Percentiles rank a stretch among this genome's conserved stretches.
Conservation (phyloP, 768 basidiomycete genomes). For the Crepidotus variabilis region DNA sequence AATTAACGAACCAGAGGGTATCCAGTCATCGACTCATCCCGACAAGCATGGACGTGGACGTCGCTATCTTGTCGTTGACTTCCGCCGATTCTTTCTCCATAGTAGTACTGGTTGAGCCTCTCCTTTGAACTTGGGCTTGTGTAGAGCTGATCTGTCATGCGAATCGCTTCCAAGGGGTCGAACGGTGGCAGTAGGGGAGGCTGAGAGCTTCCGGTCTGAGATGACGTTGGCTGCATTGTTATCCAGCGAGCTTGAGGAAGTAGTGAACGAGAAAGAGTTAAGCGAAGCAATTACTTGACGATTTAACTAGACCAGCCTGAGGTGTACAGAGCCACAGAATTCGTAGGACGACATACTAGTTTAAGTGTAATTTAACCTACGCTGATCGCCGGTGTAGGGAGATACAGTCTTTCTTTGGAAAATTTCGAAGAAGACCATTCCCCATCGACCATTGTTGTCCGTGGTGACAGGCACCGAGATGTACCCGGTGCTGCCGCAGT, state of each 20-base stretch:
- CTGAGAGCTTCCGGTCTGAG: background rate
- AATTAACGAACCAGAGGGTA: slow-evolving; percentile 42
- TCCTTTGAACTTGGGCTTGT: slow-evolving; percentile 26
- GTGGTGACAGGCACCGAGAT: background rate
- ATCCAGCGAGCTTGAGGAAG: too few species aligned
- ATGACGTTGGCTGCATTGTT: slow-evolving; percentile 1
- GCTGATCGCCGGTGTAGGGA: background rate
- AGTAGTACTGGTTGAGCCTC: slow-evolving; percentile 69
- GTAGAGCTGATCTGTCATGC: slow-evolving; percentile 37
- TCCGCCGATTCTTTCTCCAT: slow-evolving; percentile 31
- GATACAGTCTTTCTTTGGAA: background rate
- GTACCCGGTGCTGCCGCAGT: background rate
- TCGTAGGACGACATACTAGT: background rate
- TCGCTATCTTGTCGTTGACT: slow-evolving; percentile 40
- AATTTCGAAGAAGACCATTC: background rate
- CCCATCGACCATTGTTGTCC: background rate
- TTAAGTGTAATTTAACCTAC: background rate
- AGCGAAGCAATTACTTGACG: too few species aligned
- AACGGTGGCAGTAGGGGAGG: slow-evolving; percentile 19
- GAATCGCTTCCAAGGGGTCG: slow-evolving; percentile 38
- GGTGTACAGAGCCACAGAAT: background rate
- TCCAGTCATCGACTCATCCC: slow-evolving; percentile 27
- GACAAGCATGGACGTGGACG: slow-evolving; percentile 62
- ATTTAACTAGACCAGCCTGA: background rate
- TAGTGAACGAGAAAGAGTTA: background rate